Evolutionary conservation across 805 yeast species (phyloP).

Genomic region (Wickerhamomyces strasburgensis): DNA sequence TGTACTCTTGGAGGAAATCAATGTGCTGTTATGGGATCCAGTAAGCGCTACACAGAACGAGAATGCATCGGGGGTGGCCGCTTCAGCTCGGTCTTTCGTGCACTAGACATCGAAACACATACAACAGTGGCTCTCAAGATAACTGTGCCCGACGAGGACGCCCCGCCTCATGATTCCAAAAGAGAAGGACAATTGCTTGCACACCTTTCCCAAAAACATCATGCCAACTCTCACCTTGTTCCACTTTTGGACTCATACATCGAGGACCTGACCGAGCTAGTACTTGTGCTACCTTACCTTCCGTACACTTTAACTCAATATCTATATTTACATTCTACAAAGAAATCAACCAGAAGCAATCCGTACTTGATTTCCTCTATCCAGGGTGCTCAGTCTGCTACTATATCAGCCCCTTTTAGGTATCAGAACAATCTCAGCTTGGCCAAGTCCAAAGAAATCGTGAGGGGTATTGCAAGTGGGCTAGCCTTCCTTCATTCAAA

Average conservation of each 20-base stretch:
- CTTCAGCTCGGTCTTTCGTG: constrained; percentile 37
- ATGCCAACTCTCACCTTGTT: constrained; percentile 16
- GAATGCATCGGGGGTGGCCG: constrained; percentile 36
- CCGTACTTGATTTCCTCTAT: constrained; percentile 25
- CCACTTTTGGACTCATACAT: constrained; percentile 21
- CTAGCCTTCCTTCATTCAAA: constrained; percentile 61
- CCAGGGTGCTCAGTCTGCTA: background rate
- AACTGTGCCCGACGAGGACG: constrained; percentile 44
- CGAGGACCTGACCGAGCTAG: constrained; percentile 30
- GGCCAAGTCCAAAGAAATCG: constrained; percentile 24
- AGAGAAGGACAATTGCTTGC: constrained; percentile 39
- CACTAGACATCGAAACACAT: constrained; percentile 12
- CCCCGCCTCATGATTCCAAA: constrained; percentile 48
- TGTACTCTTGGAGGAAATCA: background rate
- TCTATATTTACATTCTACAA: constrained; percentile 29
- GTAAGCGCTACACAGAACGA: constrained; percentile 5
- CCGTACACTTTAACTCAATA: constrained; percentile 32
- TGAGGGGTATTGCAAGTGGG: constrained; percentile 39
- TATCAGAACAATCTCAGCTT: constrained; percentile 15
- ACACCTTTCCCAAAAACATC: constrained; percentile 12
- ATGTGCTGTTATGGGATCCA: background rate
- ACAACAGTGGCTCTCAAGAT: constrained; percentile 40
- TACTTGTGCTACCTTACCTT: constrained; percentile 39
- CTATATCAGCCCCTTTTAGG: background rate
- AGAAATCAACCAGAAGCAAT: constrained; percentile 25